Base-by-base conservation (phyloP, 768 basidiomycete genomes). In the Mycena albidolilacea region DNA sequence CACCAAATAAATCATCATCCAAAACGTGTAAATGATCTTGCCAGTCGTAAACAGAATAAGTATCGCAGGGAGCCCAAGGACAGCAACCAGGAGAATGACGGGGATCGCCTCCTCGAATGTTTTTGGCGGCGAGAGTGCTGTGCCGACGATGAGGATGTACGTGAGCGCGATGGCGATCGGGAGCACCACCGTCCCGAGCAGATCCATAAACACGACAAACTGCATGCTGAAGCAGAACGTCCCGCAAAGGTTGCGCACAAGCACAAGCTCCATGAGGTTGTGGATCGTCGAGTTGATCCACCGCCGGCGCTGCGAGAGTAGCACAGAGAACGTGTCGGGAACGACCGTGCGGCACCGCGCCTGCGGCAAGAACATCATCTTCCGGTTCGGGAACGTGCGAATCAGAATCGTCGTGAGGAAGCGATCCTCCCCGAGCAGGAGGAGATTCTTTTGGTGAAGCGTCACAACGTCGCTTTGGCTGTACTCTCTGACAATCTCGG, bases 191-290 rank as follows among this genome's bases (percentile, higher is more conserved):
- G 95, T 97, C 71, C 95, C 95, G 71, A 97, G 83, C 55, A 97
- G 90, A 82, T 98, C 97, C 95, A 99, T 97, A 85, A 97, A 96
- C 66, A 99, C 97, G 81, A 99, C 92, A 82, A 99, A 99, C 81
- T 99, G 98, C 97, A 98, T 99, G 83, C 96, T 98, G 85, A 99
- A 98, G 87, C 98, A 99, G 84, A 99, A 99, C 39, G 97, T 99
- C 44, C 98, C 98, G 82, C 98, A 99, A 17, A 98, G 89, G 80
- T 99, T 96, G 76, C 95, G 95, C 50, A 99, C 98, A 72, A 95
- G 91, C 44, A 98, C 95, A 48, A 99, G 93, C 82, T 99, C 98
- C 97, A 99, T 98, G 63, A 99, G 91, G 81, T 99, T 99, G 86
- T 99, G 98, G 63, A 99, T 95, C 0, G 98, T 99, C 17, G 97